These are phyloP conservation scores for Tulasnella calospora DNA, from an alignment of 768 basidiomycete species.

Conservation along the genomic window DNA sequence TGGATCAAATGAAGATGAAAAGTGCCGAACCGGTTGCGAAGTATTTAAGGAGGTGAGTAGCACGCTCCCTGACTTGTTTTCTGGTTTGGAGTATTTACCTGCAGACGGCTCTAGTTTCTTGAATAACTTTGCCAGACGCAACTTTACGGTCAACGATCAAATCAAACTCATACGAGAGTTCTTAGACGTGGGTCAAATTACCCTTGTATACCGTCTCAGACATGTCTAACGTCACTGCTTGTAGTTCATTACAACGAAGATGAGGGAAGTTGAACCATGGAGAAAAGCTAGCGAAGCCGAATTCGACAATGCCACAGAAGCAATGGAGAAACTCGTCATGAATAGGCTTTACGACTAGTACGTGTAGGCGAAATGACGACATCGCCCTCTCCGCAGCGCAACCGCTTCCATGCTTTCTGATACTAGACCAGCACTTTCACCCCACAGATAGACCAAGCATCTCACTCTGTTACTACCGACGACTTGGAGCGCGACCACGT, in stretches of 20 bases:
- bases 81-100: not conserved
- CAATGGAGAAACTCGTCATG: constrained; percentile 99
- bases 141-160: constrained; percentile 89
- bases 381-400: not conserved
- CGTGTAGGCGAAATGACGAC: constrained; percentile 35
- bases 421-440: constrained; percentile 73
- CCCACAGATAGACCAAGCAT: constrained; percentile 64
- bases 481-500: constrained; percentile 96
- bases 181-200: constrained; percentile 55
- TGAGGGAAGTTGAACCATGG: constrained; percentile 84
- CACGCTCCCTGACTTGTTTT: not conserved
- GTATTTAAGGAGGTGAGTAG: constrained; percentile 83
- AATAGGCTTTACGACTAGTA: constrained; percentile 94
- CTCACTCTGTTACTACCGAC: constrained; percentile 78
- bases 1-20: constrained; percentile 89
- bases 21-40: constrained; percentile 89
- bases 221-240: not conserved
- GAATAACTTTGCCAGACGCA: constrained; percentile 86
- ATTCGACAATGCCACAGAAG: constrained; percentile 95
- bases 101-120: constrained; percentile 58
- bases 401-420: constrained; percentile 13
- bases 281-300: constrained; percentile 68
- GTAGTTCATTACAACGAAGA: constrained; percentile 84
- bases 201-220: not conserved
- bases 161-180: constrained; percentile 95